Conservation (phyloP, 108 stramenopile genomes). For the Conticribra guillardii region DNA sequence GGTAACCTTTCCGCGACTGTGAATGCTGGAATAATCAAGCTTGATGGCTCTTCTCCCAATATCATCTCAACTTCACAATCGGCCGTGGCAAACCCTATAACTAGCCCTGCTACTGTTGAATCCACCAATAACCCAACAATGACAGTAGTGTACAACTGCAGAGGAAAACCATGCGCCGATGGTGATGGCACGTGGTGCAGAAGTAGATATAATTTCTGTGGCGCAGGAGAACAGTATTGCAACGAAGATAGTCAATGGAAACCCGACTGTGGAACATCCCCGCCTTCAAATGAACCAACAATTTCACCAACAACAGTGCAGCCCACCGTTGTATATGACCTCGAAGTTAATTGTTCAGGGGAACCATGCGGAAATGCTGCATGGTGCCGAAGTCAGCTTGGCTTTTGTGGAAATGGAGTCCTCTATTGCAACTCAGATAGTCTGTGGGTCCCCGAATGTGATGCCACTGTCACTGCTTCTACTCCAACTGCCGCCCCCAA, state of each 20-base stretch:
- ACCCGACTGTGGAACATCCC: constrained; percentile 21
- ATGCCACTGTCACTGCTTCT: not conserved
- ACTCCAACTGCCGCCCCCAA: constrained; percentile 1
- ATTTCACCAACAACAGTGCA: constrained; percentile 9
- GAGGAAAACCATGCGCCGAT: constrained; percentile 33
- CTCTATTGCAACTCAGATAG: constrained; percentile 38
- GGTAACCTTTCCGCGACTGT: constrained; percentile 8
- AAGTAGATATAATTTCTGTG: constrained; percentile 36
- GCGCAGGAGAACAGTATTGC: constrained; percentile 37
- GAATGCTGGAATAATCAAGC: constrained; percentile 27
- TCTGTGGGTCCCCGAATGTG: constrained; percentile 34
- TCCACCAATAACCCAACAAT: not conserved
- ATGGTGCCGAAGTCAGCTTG: constrained; percentile 41
- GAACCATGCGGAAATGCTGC: constrained; percentile 34
- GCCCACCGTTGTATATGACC: constrained; percentile 32
- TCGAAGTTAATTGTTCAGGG: constrained; percentile 21
- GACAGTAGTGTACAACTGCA: constrained; percentile 23
- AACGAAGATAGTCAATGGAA: constrained; percentile 38
- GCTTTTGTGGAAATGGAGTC: constrained; percentile 28
- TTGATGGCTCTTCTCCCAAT: not conserved
- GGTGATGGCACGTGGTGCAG: constrained; percentile 27
- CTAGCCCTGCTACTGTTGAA: not conserved
- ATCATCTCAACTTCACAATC: not conserved
- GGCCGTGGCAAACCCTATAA: not conserved
- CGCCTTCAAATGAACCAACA: constrained; percentile 21